Evolutionary conservation across 768 basidiomycete genomes (phyloP).

Genomic region (Xerocomellus intermedius): DNA sequence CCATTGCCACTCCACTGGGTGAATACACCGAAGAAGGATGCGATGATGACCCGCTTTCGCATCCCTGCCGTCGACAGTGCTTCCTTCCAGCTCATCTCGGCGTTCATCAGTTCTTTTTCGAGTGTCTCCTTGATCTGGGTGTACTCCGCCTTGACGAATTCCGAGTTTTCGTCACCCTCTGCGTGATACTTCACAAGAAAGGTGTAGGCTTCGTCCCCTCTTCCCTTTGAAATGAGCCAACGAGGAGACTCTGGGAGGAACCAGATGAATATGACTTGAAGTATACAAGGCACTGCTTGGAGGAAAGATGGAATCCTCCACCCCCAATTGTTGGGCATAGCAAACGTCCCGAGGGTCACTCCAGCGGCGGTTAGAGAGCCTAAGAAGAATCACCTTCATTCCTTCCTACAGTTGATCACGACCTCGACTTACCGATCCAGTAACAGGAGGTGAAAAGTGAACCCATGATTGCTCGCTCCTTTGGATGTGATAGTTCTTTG

Average conservation of each 20-base stretch:
- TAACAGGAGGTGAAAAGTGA: background rate
- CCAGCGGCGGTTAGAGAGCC: slow-evolving; percentile 41
- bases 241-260: slow-evolving; percentile 65
- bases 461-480: slow-evolving; percentile 5
- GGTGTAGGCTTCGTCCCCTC: slow-evolving; percentile 45
- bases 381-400: background rate
- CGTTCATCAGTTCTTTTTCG: slow-evolving; percentile 24
- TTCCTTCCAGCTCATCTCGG: background rate
- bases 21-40: slow-evolving; percentile 15
- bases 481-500: slow-evolving; percentile 11
- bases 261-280: slow-evolving; percentile 55
- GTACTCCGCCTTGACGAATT: slow-evolving; percentile 58
- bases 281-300: slow-evolving; percentile 50
- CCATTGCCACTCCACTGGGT: slow-evolving; percentile 11
- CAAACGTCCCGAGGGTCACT: slow-evolving; percentile 61
- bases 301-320: slow-evolving; percentile 64
- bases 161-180: slow-evolving; percentile 49
- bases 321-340: slow-evolving; percentile 55
- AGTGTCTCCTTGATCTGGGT: slow-evolving; percentile 55
- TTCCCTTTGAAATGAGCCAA: slow-evolving; percentile 60
- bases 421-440: slow-evolving; percentile 1
- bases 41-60: slow-evolving; percentile 14
- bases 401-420: too few relatives aligned
- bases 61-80: slow-evolving; percentile 12
- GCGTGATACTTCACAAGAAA: slow-evolving; percentile 58